These are phyloP conservation scores for Nicotiana paniculata DNA, from an alignment of 257 asterid genomes.

Conservation along the genomic window DNA sequence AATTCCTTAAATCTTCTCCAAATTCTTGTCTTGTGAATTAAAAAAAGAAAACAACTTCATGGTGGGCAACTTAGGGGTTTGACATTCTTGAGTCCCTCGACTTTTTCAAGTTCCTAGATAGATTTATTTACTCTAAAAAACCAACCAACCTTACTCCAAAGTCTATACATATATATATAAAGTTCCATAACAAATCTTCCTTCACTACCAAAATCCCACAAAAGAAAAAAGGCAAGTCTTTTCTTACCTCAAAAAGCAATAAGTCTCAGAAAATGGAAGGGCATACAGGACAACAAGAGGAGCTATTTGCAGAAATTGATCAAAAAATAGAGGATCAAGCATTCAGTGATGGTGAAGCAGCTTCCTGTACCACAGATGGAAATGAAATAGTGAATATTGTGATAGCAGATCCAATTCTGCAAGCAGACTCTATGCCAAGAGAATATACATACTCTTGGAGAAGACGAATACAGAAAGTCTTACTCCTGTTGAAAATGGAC, in stretches of 20 bases:
- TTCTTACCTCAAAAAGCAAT: background rate
- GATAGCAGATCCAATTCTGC: background rate
- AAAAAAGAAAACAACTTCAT: background rate
- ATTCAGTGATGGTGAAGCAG: background rate
- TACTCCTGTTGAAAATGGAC: background rate
- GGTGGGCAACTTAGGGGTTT: conserved; percentile 2
- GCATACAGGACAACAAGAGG: background rate
- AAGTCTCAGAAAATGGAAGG: background rate
- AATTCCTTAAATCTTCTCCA: background rate
- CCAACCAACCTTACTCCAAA: background rate
- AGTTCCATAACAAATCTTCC: background rate
- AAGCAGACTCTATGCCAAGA: background rate
- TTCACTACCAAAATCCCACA: background rate
- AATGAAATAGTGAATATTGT: background rate
- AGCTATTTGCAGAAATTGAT: background rate
- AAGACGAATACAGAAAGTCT: conserved; percentile 5
- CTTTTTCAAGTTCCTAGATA: background rate
- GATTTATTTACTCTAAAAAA: background rate
- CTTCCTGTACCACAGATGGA: conserved; percentile 6
- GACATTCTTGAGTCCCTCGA: background rate
- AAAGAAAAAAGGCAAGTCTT: background rate
- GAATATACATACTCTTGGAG: background rate
- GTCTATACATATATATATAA: background rate
- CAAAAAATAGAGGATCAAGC: background rate
- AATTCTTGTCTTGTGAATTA: background rate